Evolutionary conservation across 202 grass and related monocot species (phyloP).

Genomic region (Schoenoplectus triqueter): DNA sequence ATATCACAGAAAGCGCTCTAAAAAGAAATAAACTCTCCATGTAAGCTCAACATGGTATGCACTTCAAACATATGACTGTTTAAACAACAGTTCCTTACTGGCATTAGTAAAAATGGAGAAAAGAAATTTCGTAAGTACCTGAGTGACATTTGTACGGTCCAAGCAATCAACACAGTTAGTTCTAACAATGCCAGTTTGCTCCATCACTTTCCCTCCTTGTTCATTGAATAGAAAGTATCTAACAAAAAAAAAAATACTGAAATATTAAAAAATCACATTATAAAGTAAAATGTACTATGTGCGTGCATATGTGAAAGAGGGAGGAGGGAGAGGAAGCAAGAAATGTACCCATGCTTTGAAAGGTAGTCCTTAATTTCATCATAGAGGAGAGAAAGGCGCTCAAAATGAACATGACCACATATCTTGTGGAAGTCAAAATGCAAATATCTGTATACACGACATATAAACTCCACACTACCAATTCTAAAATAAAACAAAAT

Average conservation of each 20-base stretch:
- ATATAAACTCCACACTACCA: conserved; percentile 5
- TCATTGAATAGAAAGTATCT: conserved; percentile 85
- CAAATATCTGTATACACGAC: conserved; percentile 64
- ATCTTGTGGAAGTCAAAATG: conserved; percentile 98
- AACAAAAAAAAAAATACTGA: conserved; percentile 24
- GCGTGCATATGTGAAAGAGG: conserved; percentile 15
- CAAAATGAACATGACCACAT: conserved; percentile 95
- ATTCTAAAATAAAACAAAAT: neutral
- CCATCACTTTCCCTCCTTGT: conserved; percentile 60
- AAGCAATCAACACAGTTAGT: conserved; percentile 97
- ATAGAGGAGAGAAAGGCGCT: conserved; percentile 87
- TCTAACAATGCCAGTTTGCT: conserved; percentile 77
- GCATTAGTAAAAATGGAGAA: conserved; percentile 6
- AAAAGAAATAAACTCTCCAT: conserved; percentile 9
- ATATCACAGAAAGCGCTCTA: neutral
- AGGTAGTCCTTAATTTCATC: conserved; percentile 88
- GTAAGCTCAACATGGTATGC: neutral
- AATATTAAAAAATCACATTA: conserved; percentile 33
- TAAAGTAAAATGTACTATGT: neutral
- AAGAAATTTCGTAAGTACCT: conserved; percentile 53
- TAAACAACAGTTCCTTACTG: neutral
- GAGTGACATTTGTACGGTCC: conserved; percentile 98
- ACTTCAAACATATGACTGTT: neutral
- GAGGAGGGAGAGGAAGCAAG: neutral
- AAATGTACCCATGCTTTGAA: conserved; percentile 72